phyloP scores from a whole-genome alignment of 140 eudicot species.

The Flaveria floridana region DNA sequence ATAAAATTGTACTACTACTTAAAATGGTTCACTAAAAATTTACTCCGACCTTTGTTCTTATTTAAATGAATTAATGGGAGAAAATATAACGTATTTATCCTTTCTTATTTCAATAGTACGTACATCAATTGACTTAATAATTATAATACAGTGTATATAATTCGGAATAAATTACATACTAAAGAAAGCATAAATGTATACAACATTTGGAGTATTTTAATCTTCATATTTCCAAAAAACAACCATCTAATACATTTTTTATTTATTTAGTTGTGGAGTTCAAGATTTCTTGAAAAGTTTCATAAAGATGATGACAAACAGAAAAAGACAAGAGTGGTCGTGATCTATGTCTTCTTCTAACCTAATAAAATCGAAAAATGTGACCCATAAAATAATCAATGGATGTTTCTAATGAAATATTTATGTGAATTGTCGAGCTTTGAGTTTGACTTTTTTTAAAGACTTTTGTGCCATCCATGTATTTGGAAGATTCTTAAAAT shows the following conservation, averaged over 20 bases:
- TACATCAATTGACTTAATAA: not conserved
- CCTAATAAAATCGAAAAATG: slow-evolving; percentile 18
- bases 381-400: slow-evolving; percentile 28
- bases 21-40: not conserved
- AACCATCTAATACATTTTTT: not conserved
- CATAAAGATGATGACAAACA: slow-evolving; percentile 28
- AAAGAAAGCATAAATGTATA: not conserved
- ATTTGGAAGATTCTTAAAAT: slow-evolving; percentile 20
- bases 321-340: slow-evolving; percentile 35
- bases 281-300: slow-evolving; percentile 24
- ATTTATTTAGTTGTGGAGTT: slow-evolving; percentile 7
- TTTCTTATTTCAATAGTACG: not conserved
- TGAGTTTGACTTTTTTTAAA: slow-evolving; percentile 22
- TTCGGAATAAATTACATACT: not conserved
- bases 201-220: not conserved
- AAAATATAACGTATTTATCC: not conserved
- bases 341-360: slow-evolving; percentile 26
- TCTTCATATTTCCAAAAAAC: not conserved
- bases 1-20: not conserved
- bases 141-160: not conserved
- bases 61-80: not conserved
- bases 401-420: slow-evolving; percentile 43
- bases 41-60: not conserved
- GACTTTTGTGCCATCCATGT: slow-evolving; percentile 17
- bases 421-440: slow-evolving; percentile 34